A percentile compares a stretch with the other conserved stretches of the same genome.
These are phyloP conservation scores for Fusarium cyanostomum DNA, from an alignment of 2,329 filamentous ascomycete genomes.

Conservation along the genomic window DNA sequence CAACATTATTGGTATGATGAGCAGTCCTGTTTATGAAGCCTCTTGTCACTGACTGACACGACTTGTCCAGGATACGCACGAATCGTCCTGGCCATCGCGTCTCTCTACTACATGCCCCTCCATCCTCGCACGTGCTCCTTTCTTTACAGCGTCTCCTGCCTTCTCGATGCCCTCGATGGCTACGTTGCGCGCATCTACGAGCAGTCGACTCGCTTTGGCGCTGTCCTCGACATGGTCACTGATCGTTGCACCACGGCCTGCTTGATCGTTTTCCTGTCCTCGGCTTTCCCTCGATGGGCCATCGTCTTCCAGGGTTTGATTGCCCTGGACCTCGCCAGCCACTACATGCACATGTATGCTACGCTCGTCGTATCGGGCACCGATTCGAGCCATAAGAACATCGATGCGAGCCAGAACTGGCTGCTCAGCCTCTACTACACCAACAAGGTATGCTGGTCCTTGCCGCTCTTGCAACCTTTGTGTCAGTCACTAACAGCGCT, in stretches of 20 bases:
- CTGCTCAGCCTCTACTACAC: constrained; percentile 96
- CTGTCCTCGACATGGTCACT: constrained; percentile 98
- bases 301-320: constrained; percentile 96
- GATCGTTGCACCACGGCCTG: constrained; percentile 97
- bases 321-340: constrained; percentile 90
- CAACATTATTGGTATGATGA: constrained; percentile 77
- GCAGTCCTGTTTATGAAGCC: neutral
- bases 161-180: constrained; percentile 94
- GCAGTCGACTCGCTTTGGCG: constrained; percentile 94
- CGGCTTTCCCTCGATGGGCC: constrained; percentile 92
- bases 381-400: constrained; percentile 88
- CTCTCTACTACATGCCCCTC: constrained; percentile 98
- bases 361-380: constrained; percentile 87
- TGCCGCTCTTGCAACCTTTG: neutral
- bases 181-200: constrained; percentile 83
- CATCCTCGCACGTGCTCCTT: constrained; percentile 95
- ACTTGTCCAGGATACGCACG: constrained; percentile 72
- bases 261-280: constrained; percentile 91
- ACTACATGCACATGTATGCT: constrained; percentile 99
- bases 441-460: constrained; percentile 74
- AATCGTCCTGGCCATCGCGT: constrained; percentile 84
- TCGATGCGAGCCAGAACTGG: constrained; percentile 88
- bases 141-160: constrained; percentile 91
- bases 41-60: constrained; percentile 28
- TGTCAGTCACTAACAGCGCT: constrained; percentile 10